Base-by-base conservation (phyloP, 805 yeast species). In the Saturnispora zaruensis region DNA sequence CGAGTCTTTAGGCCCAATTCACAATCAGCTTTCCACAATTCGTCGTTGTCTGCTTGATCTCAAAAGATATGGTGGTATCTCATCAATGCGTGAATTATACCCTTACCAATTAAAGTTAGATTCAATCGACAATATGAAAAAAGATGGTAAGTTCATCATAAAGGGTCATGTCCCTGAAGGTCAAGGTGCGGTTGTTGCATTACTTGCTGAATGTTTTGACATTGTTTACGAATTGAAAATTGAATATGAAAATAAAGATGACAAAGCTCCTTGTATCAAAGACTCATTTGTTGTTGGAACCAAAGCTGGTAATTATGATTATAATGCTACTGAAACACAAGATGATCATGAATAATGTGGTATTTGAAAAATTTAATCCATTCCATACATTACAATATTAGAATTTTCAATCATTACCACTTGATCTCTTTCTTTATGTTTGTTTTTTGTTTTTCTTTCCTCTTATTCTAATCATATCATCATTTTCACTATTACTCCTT, bases 91-190 rank as follows among this genome's bases (percentile, higher is more conserved):
- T 55, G 99, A 93, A 63, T 72, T 93, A 49, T 93, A 90, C 61
- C 99, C 99, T 6, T 93, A 87, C 64, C 98, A 93, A 67, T 79
- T 93, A 81, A 93, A 93, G 68, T 74, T 93, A 50, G 93, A 95
- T 2, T 82, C 93, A 14, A 74, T 93, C 52, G 99, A 93, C 65
- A 86, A 89, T 60, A 63, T 84, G 61, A 79, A 97, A 61, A 75
- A 70, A 13, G 98, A 93, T 64, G 99, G 99, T 6, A 91, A 87
- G 70, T 93, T 93, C 60, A 80, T 85, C 61, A 84, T 88, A 43
- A 87, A 86, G 53, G 87, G 81, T 46, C 86, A 87, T 55, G 84
- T 93, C 41, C 99, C 99, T 2, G 98, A 93, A 64, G 99, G 99
- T 11, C 99, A 93, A 67, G 99, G 97, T 5, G 81, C 95, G n/a